Evolutionary conservation across 148 eudicot species (phyloP).

Genomic region (Drosera capensis): DNA sequence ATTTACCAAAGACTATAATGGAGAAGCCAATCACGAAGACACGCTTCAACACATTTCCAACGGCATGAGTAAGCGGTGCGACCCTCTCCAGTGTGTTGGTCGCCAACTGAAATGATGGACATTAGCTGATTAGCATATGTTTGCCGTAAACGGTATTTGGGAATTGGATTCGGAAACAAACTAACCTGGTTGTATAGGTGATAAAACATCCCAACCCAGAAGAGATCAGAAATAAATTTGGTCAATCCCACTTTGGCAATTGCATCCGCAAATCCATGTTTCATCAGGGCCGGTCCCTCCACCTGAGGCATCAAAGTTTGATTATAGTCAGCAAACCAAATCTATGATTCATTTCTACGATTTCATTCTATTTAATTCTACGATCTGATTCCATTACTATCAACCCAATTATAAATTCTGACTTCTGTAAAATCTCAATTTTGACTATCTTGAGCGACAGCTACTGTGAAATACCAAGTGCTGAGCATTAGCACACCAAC

Average conservation of each 20-base stretch:
- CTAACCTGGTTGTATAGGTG: slow-evolving; percentile 95
- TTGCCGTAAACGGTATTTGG: no score
- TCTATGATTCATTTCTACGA: no score
- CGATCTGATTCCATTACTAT: no score
- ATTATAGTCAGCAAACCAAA: no score
- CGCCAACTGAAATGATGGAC: slow-evolving; percentile 81
- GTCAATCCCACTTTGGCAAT: slow-evolving; percentile 89
- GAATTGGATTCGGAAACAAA: background rate
- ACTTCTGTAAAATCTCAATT: no score
- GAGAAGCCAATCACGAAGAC: slow-evolving; percentile 99
- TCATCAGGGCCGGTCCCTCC: slow-evolving; percentile 78
- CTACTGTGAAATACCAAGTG: no score
- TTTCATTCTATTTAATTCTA: no score
- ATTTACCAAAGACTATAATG: slow-evolving; percentile 67
- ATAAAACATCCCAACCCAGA: slow-evolving; percentile 99
- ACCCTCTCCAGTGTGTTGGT: slow-evolving; percentile 99
- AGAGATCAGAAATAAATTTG: slow-evolving; percentile 75
- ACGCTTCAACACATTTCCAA: slow-evolving; percentile 97
- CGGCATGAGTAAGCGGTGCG: slow-evolving; percentile 98
- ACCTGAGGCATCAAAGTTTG: slow-evolving; percentile 41
- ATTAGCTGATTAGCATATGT: no score
- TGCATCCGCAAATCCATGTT: slow-evolving; percentile 73
- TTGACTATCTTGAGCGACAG: no score
- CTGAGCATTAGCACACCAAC: no score
- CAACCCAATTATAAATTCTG: no score